Evolutionary conservation across 2,329 filamentous ascomycete species (phyloP).

Genomic region (Fusarium poae): DNA sequence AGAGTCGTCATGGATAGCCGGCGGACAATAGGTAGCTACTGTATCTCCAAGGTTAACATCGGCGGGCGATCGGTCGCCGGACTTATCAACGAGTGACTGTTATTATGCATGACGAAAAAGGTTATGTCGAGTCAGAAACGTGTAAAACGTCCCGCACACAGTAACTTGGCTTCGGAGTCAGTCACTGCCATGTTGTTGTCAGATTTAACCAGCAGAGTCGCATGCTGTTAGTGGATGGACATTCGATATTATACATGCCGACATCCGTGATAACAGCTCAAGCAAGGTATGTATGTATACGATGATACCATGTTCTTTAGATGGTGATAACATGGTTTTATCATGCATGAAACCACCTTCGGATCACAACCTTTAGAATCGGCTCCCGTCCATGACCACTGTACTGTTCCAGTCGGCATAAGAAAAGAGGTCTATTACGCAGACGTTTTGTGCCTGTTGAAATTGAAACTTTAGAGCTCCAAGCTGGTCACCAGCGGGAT

Average conservation of each 20-base stretch:
- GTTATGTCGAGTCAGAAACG: constrained; percentile 33
- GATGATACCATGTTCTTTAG: background rate
- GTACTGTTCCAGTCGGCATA: background rate
- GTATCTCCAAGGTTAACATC: constrained; percentile 4
- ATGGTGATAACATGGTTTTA: background rate
- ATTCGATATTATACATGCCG: constrained; percentile 9
- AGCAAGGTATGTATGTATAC: too few relatives aligned
- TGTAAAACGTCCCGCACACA: constrained; percentile 1
- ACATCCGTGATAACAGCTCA: background rate
- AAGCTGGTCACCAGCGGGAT: constrained; percentile 15
- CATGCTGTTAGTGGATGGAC: background rate
- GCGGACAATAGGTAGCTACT: too few relatives aligned
- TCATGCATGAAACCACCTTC: background rate
- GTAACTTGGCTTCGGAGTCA: constrained; percentile 11
- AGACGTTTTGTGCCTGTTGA: constrained; percentile 17
- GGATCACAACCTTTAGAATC: background rate
- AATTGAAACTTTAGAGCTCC: constrained; percentile 2
- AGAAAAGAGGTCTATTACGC: constrained; percentile 12
- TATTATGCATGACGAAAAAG: constrained; percentile 17
- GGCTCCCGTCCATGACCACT: background rate
- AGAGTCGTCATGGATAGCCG: constrained; percentile 38
- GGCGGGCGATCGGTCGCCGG: constrained; percentile 28
- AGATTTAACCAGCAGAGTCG: background rate
- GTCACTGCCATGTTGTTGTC: background rate
- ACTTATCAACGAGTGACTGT: constrained; percentile 3